Evolutionary conservation across 2,329 filamentous ascomycete genomes (phyloP), one percentile per base, ranked within the genome.

Genomic region (Colletotrichum sp.): DNA sequence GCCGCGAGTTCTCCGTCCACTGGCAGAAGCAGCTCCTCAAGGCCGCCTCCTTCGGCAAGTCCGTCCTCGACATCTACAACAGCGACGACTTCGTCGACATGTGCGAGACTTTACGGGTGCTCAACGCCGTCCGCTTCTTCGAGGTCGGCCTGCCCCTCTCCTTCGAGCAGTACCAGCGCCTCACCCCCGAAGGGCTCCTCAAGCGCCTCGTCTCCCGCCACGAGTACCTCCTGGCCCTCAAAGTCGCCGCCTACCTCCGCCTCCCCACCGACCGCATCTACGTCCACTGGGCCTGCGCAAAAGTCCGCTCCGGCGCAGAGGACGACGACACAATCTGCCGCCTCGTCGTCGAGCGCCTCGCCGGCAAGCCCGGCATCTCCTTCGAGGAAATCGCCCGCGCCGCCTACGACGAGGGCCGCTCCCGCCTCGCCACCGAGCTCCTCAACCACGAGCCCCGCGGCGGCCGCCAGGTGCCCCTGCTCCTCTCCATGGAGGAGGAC

Each of bases 21-120:
- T 98, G 96, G 95, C 97, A 99, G 82, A 99, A 99, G 83, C 93
- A 98, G 80, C 89, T 99, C 2, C 89, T 99, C n/a, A 98, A 98
- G 83, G 97, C 97, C 8, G 97, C 97, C 0, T 99, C 96, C 0
- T 99, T 98, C 83, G 97, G 97, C 77, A 99, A 99, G 84, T 99
- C 97, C 0, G 97, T 99, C 0, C 90, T 99, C 5, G 97, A 99
- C 81, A 93, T 99, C 15, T 99, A 99, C 86, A 98, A 97, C 84
- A 98, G 96, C 82, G 97, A 99, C 81, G 96, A 99, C 79, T 99
- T 99, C 85, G 97, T 99, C 70, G 96, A 99, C 78, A 99, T 98
- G 93, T 98, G 96, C 80, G 96, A 99, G 84, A 97, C 94, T 1
- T 87, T 99, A 18, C 93, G 97, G 18, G 96, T 99, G 0, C 89